Percentiles rank a stretch among this genome's conserved stretches.
phyloP scores from a whole-genome alignment of 2,329 filamentous ascomycete species.

The Fusarium abutilonis region DNA sequence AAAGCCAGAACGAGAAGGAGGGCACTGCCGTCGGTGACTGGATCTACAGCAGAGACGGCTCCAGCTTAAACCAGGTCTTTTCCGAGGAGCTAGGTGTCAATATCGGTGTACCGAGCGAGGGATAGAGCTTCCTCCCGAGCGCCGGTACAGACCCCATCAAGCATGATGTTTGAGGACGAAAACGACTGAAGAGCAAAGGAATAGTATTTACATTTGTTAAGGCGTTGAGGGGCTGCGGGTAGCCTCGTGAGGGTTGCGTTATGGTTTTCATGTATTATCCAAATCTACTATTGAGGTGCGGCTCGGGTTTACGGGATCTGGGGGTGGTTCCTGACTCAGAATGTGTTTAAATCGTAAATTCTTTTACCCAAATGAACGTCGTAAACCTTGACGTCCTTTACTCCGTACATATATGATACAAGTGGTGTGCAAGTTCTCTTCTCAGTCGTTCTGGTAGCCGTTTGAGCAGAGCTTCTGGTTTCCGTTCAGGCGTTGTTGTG shows the following conservation, averaged over 20 bases:
- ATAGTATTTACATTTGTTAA: constrained; percentile 26
- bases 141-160: constrained; percentile 23
- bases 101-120: constrained; percentile 51
- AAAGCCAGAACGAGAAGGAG: constrained; percentile 79
- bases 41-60: constrained; percentile 89
- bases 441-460: background rate
- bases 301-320: constrained; percentile 1
- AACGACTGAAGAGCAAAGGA: constrained; percentile 8
- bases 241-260: constrained; percentile 17
- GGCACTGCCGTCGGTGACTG: constrained; percentile 78
- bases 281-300: constrained; percentile 23
- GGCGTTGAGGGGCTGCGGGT: constrained; percentile 36
- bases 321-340: constrained; percentile 22
- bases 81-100: constrained; percentile 79
- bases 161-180: constrained; percentile 12
- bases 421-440: constrained; percentile 9
- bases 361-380: background rate
- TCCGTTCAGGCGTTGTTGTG: background rate
- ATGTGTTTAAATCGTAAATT: constrained; percentile 24
- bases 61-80: constrained; percentile 76
- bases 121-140: constrained; percentile 43
- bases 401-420: constrained; percentile 17
- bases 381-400: background rate
- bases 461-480: background rate
- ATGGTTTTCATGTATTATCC: constrained; percentile 32